Evolutionary conservation across 306 rosid genomes (phyloP), one percentile per base, ranked within the genome.

Genomic region (Quercus bicolor): DNA sequence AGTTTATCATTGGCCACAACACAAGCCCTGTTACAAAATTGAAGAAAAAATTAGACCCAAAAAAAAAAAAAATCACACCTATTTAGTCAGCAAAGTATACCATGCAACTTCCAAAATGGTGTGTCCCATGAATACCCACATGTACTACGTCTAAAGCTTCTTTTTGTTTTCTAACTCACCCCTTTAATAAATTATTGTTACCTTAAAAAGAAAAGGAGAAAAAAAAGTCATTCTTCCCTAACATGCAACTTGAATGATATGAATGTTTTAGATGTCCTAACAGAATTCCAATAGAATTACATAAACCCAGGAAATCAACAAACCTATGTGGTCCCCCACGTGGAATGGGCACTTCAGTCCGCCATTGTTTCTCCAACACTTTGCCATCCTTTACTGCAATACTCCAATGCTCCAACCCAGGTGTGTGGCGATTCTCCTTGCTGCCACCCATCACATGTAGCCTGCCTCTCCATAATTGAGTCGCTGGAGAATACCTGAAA

Each of bases 271-370:
- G 31, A 64, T 64, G 70, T 64, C 13, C 70, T 15, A 64, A 64
- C 45, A 64, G 70, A 64, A 60, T 60, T 3, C 29, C 8, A 21
- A 60, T 23, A 23, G 18, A 23, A 19, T 9, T 18, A 68, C 19
- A 48, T 16, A 75, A 73, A 82, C 65, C 53, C 37, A 13, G 56
- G 75, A 11, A 73, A 37, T 82, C 31, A 13, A 33, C 82, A 75
- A n/a, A 94, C 98, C 98, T 88, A 80, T 94, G 98, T 1, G 98
- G 98, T 78, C 98, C 97, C 45, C 97, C 98, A 15, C 92, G 97
- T 14, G 97, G 98, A 84, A 94, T 85, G 69, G 97, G 97, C n/a
- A 82, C 73, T 85, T 94, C 97, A 2, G 69, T 64, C 71, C 80
- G 81, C 98, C 98, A 94, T 33, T 86, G 66, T 59, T 86, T 73